phyloP scores from a whole-genome alignment of 108 stramenopile species.

The Nannochloropsis salina region DNA sequence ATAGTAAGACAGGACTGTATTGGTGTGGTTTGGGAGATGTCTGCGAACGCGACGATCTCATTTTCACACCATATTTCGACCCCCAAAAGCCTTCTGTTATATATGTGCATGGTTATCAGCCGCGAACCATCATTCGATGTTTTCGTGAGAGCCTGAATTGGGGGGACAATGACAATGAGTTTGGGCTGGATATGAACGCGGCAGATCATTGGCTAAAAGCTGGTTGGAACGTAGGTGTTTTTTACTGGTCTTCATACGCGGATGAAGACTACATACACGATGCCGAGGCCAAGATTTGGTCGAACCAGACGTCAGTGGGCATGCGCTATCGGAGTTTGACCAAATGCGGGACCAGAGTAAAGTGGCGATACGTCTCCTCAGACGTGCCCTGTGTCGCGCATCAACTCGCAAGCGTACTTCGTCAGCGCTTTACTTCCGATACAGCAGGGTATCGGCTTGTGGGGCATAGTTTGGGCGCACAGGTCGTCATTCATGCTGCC shows the following conservation, averaged over 20 bases:
- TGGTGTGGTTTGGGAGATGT: not conserved
- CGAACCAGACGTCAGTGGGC: not conserved
- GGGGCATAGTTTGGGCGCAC: not conserved
- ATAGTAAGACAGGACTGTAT: not conserved
- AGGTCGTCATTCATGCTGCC: not conserved
- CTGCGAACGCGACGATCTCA: conserved; percentile 8
- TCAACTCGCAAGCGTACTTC: not conserved
- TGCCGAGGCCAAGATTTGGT: not conserved
- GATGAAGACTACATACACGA: conserved; percentile 20
- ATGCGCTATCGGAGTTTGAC: not conserved
- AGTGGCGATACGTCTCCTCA: conserved; percentile 19
- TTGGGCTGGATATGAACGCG: conserved; percentile 10
- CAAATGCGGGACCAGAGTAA: not conserved
- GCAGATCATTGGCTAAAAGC: not conserved
- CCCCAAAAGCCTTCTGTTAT: not conserved
- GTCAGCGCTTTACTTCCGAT: not conserved
- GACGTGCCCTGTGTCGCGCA: not conserved
- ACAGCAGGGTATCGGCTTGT: not conserved
- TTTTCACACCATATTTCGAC: not conserved
- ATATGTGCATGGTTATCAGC: conserved; percentile 4
- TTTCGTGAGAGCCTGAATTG: conserved; percentile 7
- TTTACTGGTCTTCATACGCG: not conserved
- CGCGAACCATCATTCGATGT: not conserved
- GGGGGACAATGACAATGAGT: not conserved
- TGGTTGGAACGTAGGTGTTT: conserved; percentile 4